Conservation (phyloP, 192 early-diverging fungal species). For the Tieghemiomyces parasiticus region DNA sequence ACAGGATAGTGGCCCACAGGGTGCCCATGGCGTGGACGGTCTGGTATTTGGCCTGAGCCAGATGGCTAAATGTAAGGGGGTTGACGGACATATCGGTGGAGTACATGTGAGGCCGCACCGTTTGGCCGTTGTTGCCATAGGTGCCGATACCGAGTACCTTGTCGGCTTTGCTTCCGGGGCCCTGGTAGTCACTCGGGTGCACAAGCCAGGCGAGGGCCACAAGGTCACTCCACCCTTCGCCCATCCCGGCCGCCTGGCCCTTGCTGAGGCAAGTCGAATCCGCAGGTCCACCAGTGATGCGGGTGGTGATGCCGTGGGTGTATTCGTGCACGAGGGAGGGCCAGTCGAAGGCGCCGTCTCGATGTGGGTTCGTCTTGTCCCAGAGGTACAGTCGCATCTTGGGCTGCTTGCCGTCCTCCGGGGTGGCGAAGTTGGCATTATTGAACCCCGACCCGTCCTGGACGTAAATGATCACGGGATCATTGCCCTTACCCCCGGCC, state of each 20-base stretch:
- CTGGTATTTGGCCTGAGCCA: conserved; percentile 15
- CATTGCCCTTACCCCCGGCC: conserved; percentile 28
- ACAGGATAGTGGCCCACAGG: conserved; percentile 29
- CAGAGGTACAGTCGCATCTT: conserved; percentile 39
- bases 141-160: conserved; percentile 24
- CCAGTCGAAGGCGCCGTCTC: conserved; percentile 39
- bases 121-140: conserved; percentile 21
- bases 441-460: conserved; percentile 31
- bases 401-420: conserved; percentile 33
- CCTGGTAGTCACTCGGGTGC: conserved; percentile 18
- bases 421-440: conserved; percentile 49
- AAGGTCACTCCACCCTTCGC: conserved; percentile 48
- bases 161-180: not conserved
- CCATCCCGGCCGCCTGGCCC: conserved; percentile 40
- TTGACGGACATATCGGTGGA: not conserved
- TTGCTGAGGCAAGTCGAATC: conserved; percentile 37
- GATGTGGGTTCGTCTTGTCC: conserved; percentile 27
- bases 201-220: conserved; percentile 23
- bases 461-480: conserved; percentile 30
- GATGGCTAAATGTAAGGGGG: conserved; percentile 13
- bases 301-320: conserved; percentile 43
- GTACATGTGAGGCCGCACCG: conserved; percentile 9
- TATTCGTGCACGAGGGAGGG: conserved; percentile 43
- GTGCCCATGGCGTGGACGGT: conserved; percentile 29
- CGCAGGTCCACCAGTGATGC: conserved; percentile 44